Conservation (phyloP, 2,329 filamentous ascomycete genomes). For the Colletotrichum cereale region DNA sequence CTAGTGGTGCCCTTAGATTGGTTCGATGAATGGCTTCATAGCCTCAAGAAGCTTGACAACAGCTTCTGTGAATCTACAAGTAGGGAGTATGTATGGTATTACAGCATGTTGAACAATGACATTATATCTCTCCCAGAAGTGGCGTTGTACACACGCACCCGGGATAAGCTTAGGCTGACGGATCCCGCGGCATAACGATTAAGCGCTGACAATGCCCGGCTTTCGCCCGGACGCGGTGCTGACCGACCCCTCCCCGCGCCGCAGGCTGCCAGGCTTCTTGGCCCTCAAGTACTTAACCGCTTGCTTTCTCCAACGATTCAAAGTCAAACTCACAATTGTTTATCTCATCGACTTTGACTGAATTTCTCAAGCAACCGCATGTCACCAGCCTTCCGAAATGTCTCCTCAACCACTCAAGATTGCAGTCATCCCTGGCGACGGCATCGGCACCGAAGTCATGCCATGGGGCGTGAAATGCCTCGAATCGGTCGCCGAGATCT, state of each 20-base stretch:
- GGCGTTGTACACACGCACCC: slow-evolving; percentile 8
- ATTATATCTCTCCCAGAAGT: not conserved
- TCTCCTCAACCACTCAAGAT: slow-evolving; percentile 51
- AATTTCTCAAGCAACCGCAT: not conserved
- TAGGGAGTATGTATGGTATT: not conserved
- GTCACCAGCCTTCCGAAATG: slow-evolving; percentile 5
- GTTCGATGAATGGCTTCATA: slow-evolving; percentile 77
- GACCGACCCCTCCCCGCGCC: not conserved
- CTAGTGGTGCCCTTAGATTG: slow-evolving; percentile 72
- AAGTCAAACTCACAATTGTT: not conserved
- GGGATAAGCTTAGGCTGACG: slow-evolving; percentile 28
- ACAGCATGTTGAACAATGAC: not conserved
- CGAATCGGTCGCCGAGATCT: slow-evolving; percentile 56
- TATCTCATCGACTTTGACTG: too few relatives aligned
- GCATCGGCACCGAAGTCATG: slow-evolving; percentile 78
- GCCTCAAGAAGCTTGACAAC: slow-evolving; percentile 79
- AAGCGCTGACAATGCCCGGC: slow-evolving; percentile 3
- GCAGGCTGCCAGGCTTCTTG: not conserved
- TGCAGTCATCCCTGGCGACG: slow-evolving; percentile 77
- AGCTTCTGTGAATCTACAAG: slow-evolving; percentile 71
- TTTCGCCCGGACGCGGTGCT: not conserved
- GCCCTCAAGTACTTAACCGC: not conserved
- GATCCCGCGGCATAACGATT: slow-evolving; percentile 26
- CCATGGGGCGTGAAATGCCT: slow-evolving; percentile 45
- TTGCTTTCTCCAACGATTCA: not conserved